Percentiles rank a stretch among this genome's conserved stretches.
phyloP scores from a whole-genome alignment of 2,329 filamentous ascomycete genomes.

The Trichoderma cornu-damae region DNA sequence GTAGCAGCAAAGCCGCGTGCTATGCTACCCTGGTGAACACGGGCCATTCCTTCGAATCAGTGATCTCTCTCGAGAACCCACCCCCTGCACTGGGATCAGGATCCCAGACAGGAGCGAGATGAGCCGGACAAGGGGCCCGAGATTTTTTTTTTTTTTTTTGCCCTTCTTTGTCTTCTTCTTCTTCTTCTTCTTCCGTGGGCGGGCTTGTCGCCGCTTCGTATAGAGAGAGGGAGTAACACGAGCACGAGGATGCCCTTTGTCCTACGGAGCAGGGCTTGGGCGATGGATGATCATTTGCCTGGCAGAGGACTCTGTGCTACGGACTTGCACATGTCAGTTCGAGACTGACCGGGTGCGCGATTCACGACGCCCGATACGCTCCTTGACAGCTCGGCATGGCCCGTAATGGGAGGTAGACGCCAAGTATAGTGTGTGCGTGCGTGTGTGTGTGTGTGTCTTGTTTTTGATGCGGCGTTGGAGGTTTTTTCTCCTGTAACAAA shows the following conservation, averaged over 20 bases:
- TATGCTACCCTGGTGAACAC: not conserved
- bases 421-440: not conserved
- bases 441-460: no score
- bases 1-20: not conserved
- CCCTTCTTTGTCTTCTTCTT: not conserved
- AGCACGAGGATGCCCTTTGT: not conserved
- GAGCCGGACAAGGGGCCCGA: not conserved
- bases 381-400: constrained; percentile 5
- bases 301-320: not conserved
- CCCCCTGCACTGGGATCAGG: not conserved
- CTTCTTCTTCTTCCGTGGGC: not conserved
- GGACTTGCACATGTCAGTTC: not conserved
- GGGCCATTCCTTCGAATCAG: not conserved
- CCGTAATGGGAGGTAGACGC: not conserved
- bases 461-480: no score
- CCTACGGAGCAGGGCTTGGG: not conserved
- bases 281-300: not conserved
- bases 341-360: not conserved
- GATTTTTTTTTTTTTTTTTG: not conserved
- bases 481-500: not conserved
- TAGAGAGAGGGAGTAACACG: not conserved
- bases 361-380: not conserved
- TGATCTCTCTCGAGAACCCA: not conserved
- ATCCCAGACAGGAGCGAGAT: constrained; percentile 6
- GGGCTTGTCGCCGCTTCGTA: not conserved